Conservation (phyloP, 139 green algal species). For the Chlorella vulgaris region DNA sequence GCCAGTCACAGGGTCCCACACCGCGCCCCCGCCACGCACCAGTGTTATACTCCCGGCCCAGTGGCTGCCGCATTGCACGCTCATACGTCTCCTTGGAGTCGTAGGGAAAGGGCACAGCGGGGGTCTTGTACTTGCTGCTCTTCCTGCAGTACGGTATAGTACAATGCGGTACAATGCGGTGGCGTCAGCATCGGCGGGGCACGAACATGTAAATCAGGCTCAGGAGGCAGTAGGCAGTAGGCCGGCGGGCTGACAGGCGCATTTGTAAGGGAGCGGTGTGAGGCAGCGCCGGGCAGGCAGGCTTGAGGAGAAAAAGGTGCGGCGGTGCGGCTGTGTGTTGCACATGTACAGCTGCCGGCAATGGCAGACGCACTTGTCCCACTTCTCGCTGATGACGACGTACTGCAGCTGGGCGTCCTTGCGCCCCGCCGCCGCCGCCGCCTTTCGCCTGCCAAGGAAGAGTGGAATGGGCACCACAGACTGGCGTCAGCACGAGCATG, state of each 20-base stretch:
- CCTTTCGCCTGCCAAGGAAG: conserved; percentile 46
- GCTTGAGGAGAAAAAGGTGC: too few relatives aligned
- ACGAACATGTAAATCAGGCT: too few relatives aligned
- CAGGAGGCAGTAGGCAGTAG: too few relatives aligned
- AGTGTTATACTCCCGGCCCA: conserved; percentile 94
- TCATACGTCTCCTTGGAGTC: conserved; percentile 69
- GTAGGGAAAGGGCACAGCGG: conserved; percentile 81
- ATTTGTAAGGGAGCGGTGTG: too few relatives aligned
- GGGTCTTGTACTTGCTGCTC: conserved; percentile 67
- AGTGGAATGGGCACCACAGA: background rate
- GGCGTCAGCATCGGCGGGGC: background rate
- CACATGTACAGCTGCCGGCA: too few relatives aligned
- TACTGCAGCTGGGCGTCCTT: conserved; percentile 80
- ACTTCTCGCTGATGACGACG: conserved; percentile 90
- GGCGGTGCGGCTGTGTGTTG: too few relatives aligned
- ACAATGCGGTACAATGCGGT: background rate
- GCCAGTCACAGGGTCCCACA: too few relatives aligned
- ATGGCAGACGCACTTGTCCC: conserved; percentile 88
- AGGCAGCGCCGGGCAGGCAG: too few relatives aligned
- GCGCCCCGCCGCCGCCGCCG: conserved; percentile 60
- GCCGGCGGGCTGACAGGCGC: too few relatives aligned
- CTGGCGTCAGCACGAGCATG: background rate
- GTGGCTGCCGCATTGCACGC: conserved; percentile 74
- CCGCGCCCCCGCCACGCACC: conserved; percentile 35
- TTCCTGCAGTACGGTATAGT: conserved; percentile 5